Evolutionary conservation across 768 basidiomycete species (phyloP), one percentile per base, ranked within the genome.

Genomic region (Mycena haematopus): DNA sequence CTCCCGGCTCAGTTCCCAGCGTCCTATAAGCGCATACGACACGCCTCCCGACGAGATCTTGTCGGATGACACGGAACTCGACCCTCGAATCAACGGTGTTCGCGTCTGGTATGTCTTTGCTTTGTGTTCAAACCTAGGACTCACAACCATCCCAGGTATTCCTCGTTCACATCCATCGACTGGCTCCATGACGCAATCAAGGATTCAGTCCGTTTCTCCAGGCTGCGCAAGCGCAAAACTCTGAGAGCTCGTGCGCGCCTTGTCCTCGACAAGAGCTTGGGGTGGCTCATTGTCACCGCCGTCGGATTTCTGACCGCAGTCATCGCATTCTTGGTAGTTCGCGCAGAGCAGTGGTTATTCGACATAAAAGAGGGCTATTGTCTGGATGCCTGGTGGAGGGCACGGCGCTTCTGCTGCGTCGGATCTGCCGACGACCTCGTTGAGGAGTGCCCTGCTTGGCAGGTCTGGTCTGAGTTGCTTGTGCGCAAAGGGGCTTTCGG

Each of bases 151-250:
- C 19, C n/a, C 50, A 66, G 65, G 65, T 95, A 94, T 74, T 88
- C 90, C 13, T 92, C 91, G 3, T 96, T 89, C 77, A 88, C 92
- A 0, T 94, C 92, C 21, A 90, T 96, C 59, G 95, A 98, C 75
- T 98, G 96, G 96, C 80, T 98, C 56, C 96, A 98, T 70, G 96
- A 98, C 77, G 85, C 93, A 42, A 93, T 98, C 79, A 96, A 97
- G 75, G 94, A 96, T 71, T 93, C 94, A 0, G 84, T 85, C 9
- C 90, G 95, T 29, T 89, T 91, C 66, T 84, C 89, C 35, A 83
- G 85, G 52, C 80, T 96, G 19, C 81, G 93, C 63, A 83, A 78
- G 52, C 84, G 87, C 59, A 88, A 85, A 68, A 92, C 95, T 1
- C 19, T 88, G 35, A 85, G 91, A 21, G 88, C 92, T 1, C 84